Evolutionary conservation across 1,284 basidiomycete species (phyloP).

Genomic region (Leccinum pachyderme): DNA sequence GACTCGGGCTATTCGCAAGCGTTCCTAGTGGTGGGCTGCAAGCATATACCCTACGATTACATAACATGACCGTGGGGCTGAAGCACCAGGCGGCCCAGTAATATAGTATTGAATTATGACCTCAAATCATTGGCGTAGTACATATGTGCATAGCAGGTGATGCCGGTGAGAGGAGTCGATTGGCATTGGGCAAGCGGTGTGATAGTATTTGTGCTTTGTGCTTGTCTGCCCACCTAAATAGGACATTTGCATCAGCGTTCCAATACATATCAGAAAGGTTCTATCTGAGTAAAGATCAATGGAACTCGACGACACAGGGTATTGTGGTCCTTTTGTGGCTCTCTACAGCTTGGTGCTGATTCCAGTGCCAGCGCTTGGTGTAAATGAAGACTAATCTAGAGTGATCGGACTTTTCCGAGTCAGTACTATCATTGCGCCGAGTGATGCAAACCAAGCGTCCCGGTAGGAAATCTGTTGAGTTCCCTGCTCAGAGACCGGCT

Average conservation of each 20-base stretch:
- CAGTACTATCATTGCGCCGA: background rate
- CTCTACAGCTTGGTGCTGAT: slow-evolving; percentile 27
- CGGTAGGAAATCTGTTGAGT: background rate
- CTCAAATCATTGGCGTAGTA: background rate
- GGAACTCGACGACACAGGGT: background rate
- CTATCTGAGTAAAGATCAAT: background rate
- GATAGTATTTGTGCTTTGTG: background rate
- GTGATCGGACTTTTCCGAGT: background rate
- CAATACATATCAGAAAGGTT: background rate
- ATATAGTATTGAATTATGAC: too few relatives aligned
- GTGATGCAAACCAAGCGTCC: background rate
- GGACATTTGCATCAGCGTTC: background rate
- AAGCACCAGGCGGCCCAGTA: background rate
- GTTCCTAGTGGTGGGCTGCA: background rate
- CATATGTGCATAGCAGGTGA: too few relatives aligned
- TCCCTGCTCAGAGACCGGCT: slow-evolving; percentile 1
- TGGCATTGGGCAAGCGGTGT: background rate
- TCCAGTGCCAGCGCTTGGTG: slow-evolving; percentile 19
- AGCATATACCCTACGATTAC: slow-evolving; percentile 5
- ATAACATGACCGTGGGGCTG: slow-evolving; percentile 4
- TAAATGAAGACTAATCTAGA: slow-evolving; percentile 3
- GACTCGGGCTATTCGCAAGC: slow-evolving; percentile 4
- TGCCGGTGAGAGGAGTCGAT: background rate
- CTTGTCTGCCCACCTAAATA: slow-evolving; percentile 3
- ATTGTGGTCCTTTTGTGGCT: background rate